phyloP scores from a whole-genome alignment of 176 grass and related monocot genomes.

The Oryza glumipatula region DNA sequence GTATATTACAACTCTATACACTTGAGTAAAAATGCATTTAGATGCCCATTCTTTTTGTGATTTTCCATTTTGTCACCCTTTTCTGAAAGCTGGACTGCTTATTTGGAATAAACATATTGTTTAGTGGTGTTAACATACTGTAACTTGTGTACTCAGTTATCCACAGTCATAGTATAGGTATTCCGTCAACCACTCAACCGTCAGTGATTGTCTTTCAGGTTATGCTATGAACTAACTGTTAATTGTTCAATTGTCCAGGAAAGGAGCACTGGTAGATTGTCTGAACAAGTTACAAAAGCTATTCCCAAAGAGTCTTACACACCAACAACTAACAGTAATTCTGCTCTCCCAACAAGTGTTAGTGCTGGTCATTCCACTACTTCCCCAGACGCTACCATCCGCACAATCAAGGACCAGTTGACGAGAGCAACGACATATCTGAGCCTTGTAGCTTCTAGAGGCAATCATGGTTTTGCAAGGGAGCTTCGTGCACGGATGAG shows the following conservation, averaged over 20 bases:
- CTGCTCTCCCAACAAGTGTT: conserved; percentile 30
- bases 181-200: background rate
- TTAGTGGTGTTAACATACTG: background rate
- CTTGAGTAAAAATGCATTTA: background rate
- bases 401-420: conserved; percentile 72
- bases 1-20: background rate
- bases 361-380: conserved; percentile 33
- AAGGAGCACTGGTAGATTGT: conserved; percentile 35
- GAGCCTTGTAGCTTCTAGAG: conserved; percentile 64
- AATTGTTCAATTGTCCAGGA: conserved; percentile 49
- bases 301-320: conserved; percentile 12
- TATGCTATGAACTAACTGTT: conserved; percentile 27
- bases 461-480: conserved; percentile 63
- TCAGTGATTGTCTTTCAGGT: background rate
- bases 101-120: background rate
- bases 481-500: conserved; percentile 70
- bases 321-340: conserved; percentile 15
- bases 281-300: conserved; percentile 36
- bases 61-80: background rate
- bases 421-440: conserved; percentile 74
- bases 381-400: conserved; percentile 55
- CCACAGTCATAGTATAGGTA: background rate
- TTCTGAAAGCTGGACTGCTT: background rate
- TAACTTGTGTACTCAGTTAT: background rate
- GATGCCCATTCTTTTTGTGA: no score